Base-by-base conservation (phyloP, 768 basidiomycete species). In the Auricularia auricula-judae region DNA sequence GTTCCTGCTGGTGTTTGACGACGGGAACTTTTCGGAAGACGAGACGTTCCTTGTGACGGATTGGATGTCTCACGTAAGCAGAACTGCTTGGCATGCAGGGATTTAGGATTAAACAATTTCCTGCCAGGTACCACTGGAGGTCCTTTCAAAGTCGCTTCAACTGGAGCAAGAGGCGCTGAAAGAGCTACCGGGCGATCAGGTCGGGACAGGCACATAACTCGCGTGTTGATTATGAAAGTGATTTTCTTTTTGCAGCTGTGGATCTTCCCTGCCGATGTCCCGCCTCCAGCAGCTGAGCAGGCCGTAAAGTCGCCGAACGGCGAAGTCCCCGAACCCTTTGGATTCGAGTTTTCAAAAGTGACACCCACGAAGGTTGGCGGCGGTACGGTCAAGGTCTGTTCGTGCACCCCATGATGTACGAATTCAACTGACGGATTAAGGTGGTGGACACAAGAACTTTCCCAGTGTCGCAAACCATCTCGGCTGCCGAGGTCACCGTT, bases 1-100 rank as follows among this genome's bases (percentile, higher is more conserved):
- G 68, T 84, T 84, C 68, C 75, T 86, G 21, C 75, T 86, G 18
- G 82, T 84, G 23, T 84, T 84, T 68, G 78, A 81, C 69, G 73
- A 76, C 64, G 84, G 83, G 1, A 73, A 70, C 11, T 86, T 86
- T 68, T 80, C 77, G 36, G 86, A 86, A 71, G 84, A 86, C 59
- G 70, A 76, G 3, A 86, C 85, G 1, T 86, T 86, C 70, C 75
- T 82, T 73, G 79, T 80, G 59, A 82, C 86, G 64, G 86, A 88
- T 65, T 88, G 87, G 85, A 75, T 87, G 29, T 78, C 86, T 3
- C 87, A 88, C 68, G 77, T 83, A 16, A 51, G 47, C 18, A 44
- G 43, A 44, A 11, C 43, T 11, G 18, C 10, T 10, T 44, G 18
- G 18, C 1, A 18, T 10, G 10, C 11, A 10, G 18, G 43, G 10